These are phyloP conservation scores for Penicillium silybi DNA, from an alignment of 495 filamentous ascomycete species.

Conservation along the genomic window DNA sequence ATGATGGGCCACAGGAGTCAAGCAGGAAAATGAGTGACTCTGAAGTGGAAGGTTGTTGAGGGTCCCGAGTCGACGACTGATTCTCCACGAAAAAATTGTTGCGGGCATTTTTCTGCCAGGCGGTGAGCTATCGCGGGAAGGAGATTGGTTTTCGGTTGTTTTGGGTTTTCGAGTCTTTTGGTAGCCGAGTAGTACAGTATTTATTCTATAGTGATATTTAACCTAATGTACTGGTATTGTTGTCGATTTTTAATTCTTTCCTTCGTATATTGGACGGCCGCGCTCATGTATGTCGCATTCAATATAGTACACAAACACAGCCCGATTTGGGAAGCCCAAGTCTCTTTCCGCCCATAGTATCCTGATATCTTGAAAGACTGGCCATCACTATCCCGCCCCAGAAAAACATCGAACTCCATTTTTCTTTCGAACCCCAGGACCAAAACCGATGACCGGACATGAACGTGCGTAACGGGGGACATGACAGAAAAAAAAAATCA, in stretches of 20 bases:
- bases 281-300: slow-evolving; percentile 23
- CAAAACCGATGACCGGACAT: slow-evolving; percentile 24
- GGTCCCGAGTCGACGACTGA: slow-evolving; percentile 8
- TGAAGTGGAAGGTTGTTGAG: slow-evolving; percentile 26
- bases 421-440: slow-evolving; percentile 23
- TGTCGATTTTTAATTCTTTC: background rate
- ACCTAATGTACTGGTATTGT: background rate
- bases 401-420: slow-evolving; percentile 24
- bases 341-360: slow-evolving; percentile 14
- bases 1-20: slow-evolving; percentile 48
- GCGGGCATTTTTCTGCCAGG: slow-evolving; percentile 36
- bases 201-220: background rate
- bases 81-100: slow-evolving; percentile 30
- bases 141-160: slow-evolving; percentile 14
- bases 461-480: slow-evolving; percentile 23
- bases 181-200: slow-evolving; percentile 15
- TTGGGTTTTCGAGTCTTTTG: background rate
- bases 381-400: slow-evolving; percentile 18
- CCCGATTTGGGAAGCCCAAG: slow-evolving; percentile 4
- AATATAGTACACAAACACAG: slow-evolving; percentile 27
- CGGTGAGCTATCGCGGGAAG: slow-evolving; percentile 32
- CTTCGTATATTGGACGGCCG: background rate
- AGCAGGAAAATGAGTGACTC: slow-evolving; percentile 15
- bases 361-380: slow-evolving; percentile 9
- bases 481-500: slow-evolving; percentile 5